A percentile compares a stretch with the other conserved stretches of the same genome.
These are phyloP conservation scores for Eucalyptus victrix DNA, from an alignment of 345 rosid genomes.

Conservation along the genomic window DNA sequence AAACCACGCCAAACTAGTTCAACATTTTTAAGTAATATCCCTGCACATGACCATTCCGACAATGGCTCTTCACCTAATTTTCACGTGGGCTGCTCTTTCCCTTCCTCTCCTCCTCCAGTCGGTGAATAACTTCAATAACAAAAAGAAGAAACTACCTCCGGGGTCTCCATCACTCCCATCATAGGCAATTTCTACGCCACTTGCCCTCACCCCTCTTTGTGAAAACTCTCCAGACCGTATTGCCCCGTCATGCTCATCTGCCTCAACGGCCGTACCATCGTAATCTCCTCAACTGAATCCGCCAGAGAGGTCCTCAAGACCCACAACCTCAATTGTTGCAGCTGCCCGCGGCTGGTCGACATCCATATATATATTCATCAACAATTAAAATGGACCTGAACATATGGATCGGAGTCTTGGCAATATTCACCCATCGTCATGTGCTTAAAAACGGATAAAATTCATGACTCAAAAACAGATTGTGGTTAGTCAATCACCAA, in stretches of 20 bases:
- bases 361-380: no score
- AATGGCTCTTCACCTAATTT: not conserved
- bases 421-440: no score
- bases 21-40: not conserved
- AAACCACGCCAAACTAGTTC: not conserved
- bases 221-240: not conserved
- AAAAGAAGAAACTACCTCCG: not conserved
- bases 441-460: no score
- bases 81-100: not conserved
- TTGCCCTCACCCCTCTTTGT: slow-evolving; percentile 4
- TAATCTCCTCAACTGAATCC: slow-evolving; percentile 9
- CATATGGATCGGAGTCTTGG: no score
- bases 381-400: no score
- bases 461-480: no score
- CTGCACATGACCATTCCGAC: not conserved
- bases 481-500: no score
- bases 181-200: not conserved
- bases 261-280: not conserved
- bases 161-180: not conserved
- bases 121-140: not conserved
- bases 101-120: not conserved
- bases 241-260: slow-evolving; percentile 15
- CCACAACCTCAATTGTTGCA: slow-evolving; percentile 6
- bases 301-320: slow-evolving; percentile 2
- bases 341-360: not conserved